These are phyloP conservation scores for Neobulgaria alba DNA, from an alignment of 2,329 filamentous ascomycete species.

Conservation along the genomic window DNA sequence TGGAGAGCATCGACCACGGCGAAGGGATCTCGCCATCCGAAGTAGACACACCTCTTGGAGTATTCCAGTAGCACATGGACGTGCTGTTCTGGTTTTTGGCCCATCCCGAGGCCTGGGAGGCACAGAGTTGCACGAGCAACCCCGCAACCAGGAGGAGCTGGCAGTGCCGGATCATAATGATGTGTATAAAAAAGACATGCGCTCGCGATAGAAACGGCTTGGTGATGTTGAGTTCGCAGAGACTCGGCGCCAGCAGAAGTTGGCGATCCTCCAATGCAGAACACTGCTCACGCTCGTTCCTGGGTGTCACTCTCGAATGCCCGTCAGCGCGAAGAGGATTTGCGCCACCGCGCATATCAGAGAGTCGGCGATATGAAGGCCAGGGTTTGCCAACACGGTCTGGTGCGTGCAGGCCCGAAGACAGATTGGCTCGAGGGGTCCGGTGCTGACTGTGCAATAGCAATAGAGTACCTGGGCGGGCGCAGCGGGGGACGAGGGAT, in stretches of 20 bases:
- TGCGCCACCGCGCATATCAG: constrained; percentile 1
- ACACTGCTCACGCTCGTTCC: too few relatives aligned
- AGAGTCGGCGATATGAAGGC: constrained; percentile 3
- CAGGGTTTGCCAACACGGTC: too few relatives aligned
- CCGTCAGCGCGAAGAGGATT: too few relatives aligned
- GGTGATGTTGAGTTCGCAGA: constrained; percentile 6
- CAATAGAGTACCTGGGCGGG: too few relatives aligned
- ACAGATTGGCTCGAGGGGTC: not conserved
- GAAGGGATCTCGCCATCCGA: not conserved
- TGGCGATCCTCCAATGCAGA: not conserved
- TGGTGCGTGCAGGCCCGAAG: not conserved
- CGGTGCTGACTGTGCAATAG: too few relatives aligned
- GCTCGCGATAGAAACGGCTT: not conserved
- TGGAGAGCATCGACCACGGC: too few relatives aligned
- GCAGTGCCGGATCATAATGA: not conserved
- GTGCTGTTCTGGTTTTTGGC: constrained; percentile 43
- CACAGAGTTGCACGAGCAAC: constrained; percentile 22
- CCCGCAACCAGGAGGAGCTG: constrained; percentile 7
- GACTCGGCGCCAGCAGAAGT: constrained; percentile 11
- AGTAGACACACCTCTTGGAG: constrained; percentile 30
- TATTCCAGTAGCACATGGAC: constrained; percentile 50
- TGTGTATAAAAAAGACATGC: not conserved
- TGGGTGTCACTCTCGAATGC: too few relatives aligned
- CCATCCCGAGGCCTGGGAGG: constrained; percentile 43
- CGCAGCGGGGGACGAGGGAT: too few relatives aligned